A percentile compares a stretch with the other conserved stretches of the same genome.
Evolutionary conservation across 306 rosid species (phyloP).

Genomic region (Trifolium subterraneum): DNA sequence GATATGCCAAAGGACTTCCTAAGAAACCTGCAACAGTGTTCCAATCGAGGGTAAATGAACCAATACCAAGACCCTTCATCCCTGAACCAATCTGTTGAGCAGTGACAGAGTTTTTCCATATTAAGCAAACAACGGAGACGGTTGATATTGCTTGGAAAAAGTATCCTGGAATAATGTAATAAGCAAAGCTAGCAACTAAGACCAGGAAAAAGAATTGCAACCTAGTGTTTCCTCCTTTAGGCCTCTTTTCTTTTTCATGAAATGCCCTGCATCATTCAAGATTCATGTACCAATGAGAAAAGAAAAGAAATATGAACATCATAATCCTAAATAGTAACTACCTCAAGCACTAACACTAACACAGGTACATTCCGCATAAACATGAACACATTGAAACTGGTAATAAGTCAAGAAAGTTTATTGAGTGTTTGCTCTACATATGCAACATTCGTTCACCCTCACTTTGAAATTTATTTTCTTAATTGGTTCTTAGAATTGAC

Average conservation of each 20-base stretch:
- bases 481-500: too few species aligned
- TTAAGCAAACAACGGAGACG: constrained; percentile 68
- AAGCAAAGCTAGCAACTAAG: constrained; percentile 67
- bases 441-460: too few species aligned
- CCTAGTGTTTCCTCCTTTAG: constrained; percentile 68
- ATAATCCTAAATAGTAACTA: neutral
- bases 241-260: constrained; percentile 80
- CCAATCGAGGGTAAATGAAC: constrained; percentile 84
- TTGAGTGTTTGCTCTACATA: neutral
- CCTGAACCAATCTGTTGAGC: constrained; percentile 98
- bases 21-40: constrained; percentile 71
- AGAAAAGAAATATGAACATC: neutral
- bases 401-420: neutral
- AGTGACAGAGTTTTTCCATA: constrained; percentile 75
- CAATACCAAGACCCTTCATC: constrained; percentile 69
- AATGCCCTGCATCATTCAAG: constrained; percentile 71
- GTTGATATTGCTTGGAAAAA: constrained; percentile 70
- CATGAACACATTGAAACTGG: neutral
- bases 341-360: neutral
- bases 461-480: too few species aligned
- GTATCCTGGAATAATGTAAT: constrained; percentile 77
- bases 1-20: constrained; percentile 74
- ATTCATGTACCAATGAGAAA: neutral
- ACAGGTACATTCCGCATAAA: neutral
- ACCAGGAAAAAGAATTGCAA: constrained; percentile 78